Percentiles rank a stretch among this genome's conserved stretches.
Conservation (phyloP, 2,329 filamentous ascomycete species). For the Trichophyton rubrum region DNA sequence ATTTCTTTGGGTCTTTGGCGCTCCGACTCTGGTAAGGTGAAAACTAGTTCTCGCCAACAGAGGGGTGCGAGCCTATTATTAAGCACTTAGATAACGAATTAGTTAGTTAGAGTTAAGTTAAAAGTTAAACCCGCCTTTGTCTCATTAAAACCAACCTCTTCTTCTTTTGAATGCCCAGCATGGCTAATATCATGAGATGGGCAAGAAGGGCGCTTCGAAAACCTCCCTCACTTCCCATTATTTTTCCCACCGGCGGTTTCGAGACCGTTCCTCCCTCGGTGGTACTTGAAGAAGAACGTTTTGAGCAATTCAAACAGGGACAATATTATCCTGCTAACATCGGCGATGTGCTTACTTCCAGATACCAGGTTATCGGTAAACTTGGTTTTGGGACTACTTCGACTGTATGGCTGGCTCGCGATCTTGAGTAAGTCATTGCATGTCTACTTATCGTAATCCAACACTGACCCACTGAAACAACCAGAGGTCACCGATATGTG, state of each 20-base stretch:
- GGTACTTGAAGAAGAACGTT: conserved; percentile 19
- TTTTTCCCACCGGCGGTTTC: conserved; percentile 16
- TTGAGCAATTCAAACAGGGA: conserved; percentile 15
- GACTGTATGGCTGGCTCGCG: conserved; percentile 22
- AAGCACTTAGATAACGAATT: too few relatives aligned
- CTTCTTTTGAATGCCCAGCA: neutral
- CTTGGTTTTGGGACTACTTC: conserved; percentile 21
- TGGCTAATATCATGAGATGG: conserved; percentile 17
- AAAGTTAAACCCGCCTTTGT: too few relatives aligned
- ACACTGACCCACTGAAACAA: neutral
- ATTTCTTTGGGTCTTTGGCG: too few relatives aligned
- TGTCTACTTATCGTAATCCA: too few relatives aligned
- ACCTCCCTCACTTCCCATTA: conserved; percentile 10
- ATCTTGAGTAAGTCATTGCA: conserved; percentile 18
- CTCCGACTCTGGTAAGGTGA: too few relatives aligned
- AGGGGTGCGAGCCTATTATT: too few relatives aligned
- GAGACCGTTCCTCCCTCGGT: conserved; percentile 12
- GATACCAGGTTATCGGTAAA: conserved; percentile 21
- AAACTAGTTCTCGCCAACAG: too few relatives aligned
- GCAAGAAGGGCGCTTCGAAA: conserved; percentile 13
- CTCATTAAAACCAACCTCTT: neutral
- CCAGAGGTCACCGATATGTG: conserved; percentile 17
- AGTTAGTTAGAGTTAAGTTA: too few relatives aligned
- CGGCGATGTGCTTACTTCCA: conserved; percentile 20
- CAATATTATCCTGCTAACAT: conserved; percentile 24